These are phyloP conservation scores for Boletus rufocinnamomeus DNA, from an alignment of 768 basidiomycete species.

Conservation along the genomic window DNA sequence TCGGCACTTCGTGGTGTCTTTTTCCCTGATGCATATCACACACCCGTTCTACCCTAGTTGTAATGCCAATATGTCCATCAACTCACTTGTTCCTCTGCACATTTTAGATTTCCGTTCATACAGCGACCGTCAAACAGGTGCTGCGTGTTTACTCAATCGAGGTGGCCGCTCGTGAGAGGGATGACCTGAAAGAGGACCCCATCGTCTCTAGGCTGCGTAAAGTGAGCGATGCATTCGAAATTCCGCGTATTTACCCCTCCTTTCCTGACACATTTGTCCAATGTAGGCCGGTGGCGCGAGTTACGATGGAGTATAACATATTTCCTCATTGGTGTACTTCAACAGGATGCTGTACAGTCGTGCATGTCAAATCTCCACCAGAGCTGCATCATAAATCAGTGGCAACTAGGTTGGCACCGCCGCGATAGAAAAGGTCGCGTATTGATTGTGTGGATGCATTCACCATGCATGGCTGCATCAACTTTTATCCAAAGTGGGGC, in stretches of 20 bases:
- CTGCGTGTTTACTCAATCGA: conserved; percentile 83
- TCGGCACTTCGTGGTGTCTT: conserved; percentile 9
- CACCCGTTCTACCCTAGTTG: conserved; percentile 27
- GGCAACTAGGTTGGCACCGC: conserved; percentile 27
- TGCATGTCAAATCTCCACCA: conserved; percentile 16
- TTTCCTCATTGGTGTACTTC: conserved; percentile 18
- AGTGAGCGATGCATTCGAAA: conserved; percentile 46
- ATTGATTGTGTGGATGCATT: conserved; percentile 6
- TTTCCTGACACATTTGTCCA: conserved; percentile 20
- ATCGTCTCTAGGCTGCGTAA: conserved; percentile 82
- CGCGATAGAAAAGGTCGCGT: conserved; percentile 5
- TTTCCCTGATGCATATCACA: conserved; percentile 24
- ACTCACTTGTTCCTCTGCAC: conserved; percentile 24
- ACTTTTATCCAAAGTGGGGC: conserved; percentile 2
- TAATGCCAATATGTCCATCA: conserved; percentile 29
- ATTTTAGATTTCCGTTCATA: conserved; percentile 84
- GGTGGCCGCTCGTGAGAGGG: conserved; percentile 78
- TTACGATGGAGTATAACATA: conserved; percentile 75
- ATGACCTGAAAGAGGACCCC: conserved; percentile 85
- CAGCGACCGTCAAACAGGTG: conserved; percentile 82
- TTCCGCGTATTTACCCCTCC: conserved; percentile 5
- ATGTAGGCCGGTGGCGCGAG: conserved; percentile 82
- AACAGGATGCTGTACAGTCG: conserved; percentile 14
- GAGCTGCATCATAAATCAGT: conserved; percentile 25
- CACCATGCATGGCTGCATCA: not conserved